These are phyloP conservation scores for Penicillium canescens DNA, from an alignment of 495 filamentous ascomycete species.

Conservation along the genomic window DNA sequence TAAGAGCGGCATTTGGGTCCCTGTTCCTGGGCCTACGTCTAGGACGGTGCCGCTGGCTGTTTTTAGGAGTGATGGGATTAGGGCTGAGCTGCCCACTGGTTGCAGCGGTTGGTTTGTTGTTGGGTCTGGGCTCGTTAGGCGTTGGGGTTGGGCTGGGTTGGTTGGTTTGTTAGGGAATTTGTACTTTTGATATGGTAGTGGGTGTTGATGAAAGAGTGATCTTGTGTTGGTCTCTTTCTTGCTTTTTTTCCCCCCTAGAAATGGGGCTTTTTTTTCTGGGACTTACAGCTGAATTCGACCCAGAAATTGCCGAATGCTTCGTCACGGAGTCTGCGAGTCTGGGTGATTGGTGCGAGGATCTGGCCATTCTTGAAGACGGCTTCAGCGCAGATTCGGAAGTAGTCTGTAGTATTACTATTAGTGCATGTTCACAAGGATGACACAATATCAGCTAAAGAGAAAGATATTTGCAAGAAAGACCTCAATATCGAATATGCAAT, in stretches of 20 bases:
- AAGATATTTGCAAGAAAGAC: not conserved
- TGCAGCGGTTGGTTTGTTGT: constrained; percentile 1
- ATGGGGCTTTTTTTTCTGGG: not conserved
- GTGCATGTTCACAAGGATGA: not conserved
- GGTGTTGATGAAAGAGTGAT: too few species aligned
- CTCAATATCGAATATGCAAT: not conserved
- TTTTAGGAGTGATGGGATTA: constrained; percentile 41
- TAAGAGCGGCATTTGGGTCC: constrained; percentile 47
- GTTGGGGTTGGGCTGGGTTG: constrained; percentile 5
- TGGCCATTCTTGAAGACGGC: constrained; percentile 36
- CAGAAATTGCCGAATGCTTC: constrained; percentile 48
- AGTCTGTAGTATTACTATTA: constrained; percentile 25
- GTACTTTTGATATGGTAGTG: not conserved
- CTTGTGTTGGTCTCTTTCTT: not conserved
- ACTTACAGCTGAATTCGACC: constrained; percentile 39
- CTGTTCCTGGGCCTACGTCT: constrained; percentile 53
- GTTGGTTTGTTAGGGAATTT: not conserved
- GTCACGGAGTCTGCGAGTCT: constrained; percentile 33
- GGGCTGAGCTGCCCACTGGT: constrained; percentile 27
- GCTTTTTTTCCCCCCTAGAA: too few species aligned
- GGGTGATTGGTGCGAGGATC: constrained; percentile 38
- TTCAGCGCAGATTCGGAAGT: constrained; percentile 32
- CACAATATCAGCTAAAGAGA: not conserved
- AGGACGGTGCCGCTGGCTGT: constrained; percentile 41
- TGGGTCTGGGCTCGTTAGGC: constrained; percentile 11